phyloP scores from a whole-genome alignment of 2,329 filamentous ascomycete genomes.

The Fusarium napiforme region DNA sequence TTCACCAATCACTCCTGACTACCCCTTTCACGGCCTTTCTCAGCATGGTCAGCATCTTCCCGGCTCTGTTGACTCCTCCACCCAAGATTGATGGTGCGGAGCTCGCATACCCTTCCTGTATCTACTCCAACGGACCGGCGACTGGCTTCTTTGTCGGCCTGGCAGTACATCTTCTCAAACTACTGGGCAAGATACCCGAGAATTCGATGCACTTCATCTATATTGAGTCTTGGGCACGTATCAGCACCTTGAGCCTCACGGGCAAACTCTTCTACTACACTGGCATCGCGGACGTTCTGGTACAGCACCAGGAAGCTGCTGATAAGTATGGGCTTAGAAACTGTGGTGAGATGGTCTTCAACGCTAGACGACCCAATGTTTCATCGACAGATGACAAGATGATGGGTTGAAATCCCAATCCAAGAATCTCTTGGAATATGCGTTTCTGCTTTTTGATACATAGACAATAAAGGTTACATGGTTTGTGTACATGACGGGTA shows the following conservation, averaged over 20 bases:
- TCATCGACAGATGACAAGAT: conserved; percentile 19
- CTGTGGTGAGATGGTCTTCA: conserved; percentile 55
- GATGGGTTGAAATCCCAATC: neutral
- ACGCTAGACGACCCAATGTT: conserved; percentile 46
- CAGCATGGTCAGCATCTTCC: conserved; percentile 72
- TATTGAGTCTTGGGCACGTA: conserved; percentile 92
- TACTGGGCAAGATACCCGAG: conserved; percentile 57
- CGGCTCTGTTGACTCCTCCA: conserved; percentile 60
- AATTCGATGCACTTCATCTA: conserved; percentile 80
- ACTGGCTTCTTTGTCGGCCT: conserved; percentile 81
- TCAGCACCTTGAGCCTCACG: conserved; percentile 83
- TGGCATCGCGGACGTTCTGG: conserved; percentile 78
- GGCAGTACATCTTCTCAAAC: conserved; percentile 60
- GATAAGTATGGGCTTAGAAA: conserved; percentile 55
- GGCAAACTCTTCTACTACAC: conserved; percentile 76
- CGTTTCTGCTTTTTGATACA: conserved; percentile 38
- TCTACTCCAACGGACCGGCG: conserved; percentile 89
- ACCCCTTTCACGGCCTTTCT: conserved; percentile 75
- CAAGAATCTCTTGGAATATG: conserved; percentile 23
- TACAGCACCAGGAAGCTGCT: conserved; percentile 80
- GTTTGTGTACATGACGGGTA: conserved; percentile 41
- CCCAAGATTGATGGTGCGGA: conserved; percentile 33
- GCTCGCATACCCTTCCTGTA: conserved; percentile 72
- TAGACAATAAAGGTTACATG: conserved; percentile 39
- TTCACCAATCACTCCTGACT: conserved; percentile 83